Conservation (phyloP, 192 early-diverging fungal species). For the Allomyces macrogynus region DNA sequence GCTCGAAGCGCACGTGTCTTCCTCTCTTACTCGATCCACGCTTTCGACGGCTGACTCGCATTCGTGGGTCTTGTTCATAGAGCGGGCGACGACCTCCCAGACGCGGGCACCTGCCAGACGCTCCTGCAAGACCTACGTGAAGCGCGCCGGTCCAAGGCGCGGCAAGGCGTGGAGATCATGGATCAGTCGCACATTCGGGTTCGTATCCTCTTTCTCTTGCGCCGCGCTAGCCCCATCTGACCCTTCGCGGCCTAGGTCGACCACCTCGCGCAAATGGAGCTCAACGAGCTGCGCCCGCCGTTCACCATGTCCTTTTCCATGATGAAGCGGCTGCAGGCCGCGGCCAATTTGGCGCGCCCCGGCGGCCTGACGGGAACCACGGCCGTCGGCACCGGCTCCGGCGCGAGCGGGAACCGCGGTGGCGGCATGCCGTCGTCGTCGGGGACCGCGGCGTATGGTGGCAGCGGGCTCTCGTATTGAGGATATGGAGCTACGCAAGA, state of each 20-base stretch:
- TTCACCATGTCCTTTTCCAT: not conserved
- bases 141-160: not conserved
- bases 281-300: not conserved
- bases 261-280: not conserved
- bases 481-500: too few species aligned
- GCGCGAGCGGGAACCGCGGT: too few species aligned
- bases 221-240: too few species aligned
- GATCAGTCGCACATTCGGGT: not conserved
- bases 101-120: not conserved
- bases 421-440: too few species aligned
- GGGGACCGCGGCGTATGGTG: too few species aligned
- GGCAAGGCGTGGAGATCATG: not conserved
- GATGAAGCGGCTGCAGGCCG: not conserved
- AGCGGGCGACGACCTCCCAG: not conserved
- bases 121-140: not conserved
- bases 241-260: not conserved
- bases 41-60: not conserved
- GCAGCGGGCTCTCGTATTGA: too few species aligned
- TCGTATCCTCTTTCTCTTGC: not conserved
- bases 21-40: not conserved
- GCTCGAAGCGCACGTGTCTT: not conserved
- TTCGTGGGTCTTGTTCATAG: not conserved
- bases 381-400: too few species aligned
- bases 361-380: not conserved
- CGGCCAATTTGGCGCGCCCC: not conserved